A percentile compares a stretch with the other conserved stretches of the same genome.
phyloP scores from a whole-genome alignment of 2,329 filamentous ascomycete species.

The Claviceps pazoutovae region DNA sequence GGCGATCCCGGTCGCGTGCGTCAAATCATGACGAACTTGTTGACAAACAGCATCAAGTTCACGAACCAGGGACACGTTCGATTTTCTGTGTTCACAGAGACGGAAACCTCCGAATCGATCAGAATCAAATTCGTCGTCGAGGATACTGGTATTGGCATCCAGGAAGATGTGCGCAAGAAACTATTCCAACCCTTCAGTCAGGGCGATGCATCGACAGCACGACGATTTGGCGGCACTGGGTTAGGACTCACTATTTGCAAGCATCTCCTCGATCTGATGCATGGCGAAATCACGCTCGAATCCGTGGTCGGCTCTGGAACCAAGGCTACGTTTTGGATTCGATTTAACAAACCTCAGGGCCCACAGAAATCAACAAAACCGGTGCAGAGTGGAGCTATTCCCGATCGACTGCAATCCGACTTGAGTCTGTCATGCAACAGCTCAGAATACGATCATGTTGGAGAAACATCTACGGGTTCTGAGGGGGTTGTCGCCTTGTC shows the following conservation, averaged over 20 bases:
- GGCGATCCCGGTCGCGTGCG: conserved; percentile 74
- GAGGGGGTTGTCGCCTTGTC: conserved; percentile 14
- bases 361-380: conserved; percentile 33
- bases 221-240: conserved; percentile 67
- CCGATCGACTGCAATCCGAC: conserved; percentile 52
- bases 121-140: conserved; percentile 59
- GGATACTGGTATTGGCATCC: conserved; percentile 71
- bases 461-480: conserved; percentile 24
- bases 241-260: conserved; percentile 70
- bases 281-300: conserved; percentile 56
- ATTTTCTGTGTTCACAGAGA: conserved; percentile 49
- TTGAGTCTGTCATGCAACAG: conserved; percentile 52
- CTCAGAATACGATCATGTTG: conserved; percentile 43
- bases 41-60: conserved; percentile 68
- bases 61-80: conserved; percentile 54
- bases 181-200: conserved; percentile 74
- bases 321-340: conserved; percentile 62
- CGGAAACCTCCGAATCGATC: conserved; percentile 49
- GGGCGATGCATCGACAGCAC: conserved; percentile 65
- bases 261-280: conserved; percentile 68
- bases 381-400: conserved; percentile 48
- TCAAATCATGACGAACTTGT: conserved; percentile 68
- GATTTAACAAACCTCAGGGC: conserved; percentile 56
- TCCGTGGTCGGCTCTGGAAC: conserved; percentile 56
- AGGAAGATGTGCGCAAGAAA: conserved; percentile 57